Evolutionary conservation across 768 basidiomycete genomes (phyloP).

Genomic region (Suillus fuscotomentosus): DNA sequence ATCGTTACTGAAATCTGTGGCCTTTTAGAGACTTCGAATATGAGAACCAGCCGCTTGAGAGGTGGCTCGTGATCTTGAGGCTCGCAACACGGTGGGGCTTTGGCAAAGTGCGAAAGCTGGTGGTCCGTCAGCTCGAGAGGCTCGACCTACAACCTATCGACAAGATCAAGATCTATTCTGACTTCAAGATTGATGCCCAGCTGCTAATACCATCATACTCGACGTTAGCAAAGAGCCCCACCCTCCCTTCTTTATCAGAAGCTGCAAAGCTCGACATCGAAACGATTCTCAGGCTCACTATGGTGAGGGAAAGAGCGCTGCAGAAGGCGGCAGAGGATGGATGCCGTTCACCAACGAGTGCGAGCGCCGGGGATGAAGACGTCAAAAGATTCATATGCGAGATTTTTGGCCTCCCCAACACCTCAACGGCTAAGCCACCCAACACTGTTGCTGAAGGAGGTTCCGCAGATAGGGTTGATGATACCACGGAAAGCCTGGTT

Average conservation of each 20-base stretch:
- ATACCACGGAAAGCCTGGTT: not conserved
- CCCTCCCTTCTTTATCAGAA: slow-evolving; percentile 53
- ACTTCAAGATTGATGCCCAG: slow-evolving; percentile 44
- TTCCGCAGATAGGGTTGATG: not conserved
- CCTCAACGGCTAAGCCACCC: not conserved
- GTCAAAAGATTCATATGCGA: slow-evolving; percentile 29
- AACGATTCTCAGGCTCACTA: slow-evolving; percentile 49
- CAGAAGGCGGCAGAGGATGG: slow-evolving; percentile 34
- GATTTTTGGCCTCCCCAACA: slow-evolving; percentile 27
- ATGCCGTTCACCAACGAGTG: slow-evolving; percentile 25
- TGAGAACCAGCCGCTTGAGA: slow-evolving; percentile 46
- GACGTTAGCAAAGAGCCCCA: slow-evolving; percentile 47
- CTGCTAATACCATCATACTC: slow-evolving; percentile 54
- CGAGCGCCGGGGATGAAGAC: slow-evolving; percentile 25
- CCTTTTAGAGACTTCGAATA: slow-evolving; percentile 49
- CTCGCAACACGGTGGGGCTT: slow-evolving; percentile 60
- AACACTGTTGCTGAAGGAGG: not conserved
- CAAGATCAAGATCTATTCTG: slow-evolving; percentile 57
- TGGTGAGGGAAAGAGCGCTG: slow-evolving; percentile 46
- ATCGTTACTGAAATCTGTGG: not conserved
- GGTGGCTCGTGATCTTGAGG: slow-evolving; percentile 54
- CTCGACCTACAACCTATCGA: slow-evolving; percentile 45
- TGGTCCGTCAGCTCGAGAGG: slow-evolving; percentile 55
- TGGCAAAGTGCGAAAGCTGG: slow-evolving; percentile 44
- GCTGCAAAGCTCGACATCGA: slow-evolving; percentile 56